Base-by-base conservation (phyloP, 2,329 filamentous ascomycete genomes). In the Cadophora sp. region DNA sequence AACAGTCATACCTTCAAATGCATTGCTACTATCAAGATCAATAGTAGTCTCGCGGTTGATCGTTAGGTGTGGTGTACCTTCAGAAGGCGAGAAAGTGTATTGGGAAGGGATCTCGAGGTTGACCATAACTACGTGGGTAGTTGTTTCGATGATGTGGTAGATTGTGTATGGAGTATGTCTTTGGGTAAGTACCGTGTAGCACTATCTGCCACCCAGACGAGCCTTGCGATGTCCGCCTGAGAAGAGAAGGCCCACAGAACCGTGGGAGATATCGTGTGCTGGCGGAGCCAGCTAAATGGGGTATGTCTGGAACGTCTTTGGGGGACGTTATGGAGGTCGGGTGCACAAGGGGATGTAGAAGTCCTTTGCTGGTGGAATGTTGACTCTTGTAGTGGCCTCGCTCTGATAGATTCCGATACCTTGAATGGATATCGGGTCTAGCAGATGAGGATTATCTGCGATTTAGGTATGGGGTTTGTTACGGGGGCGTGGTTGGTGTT, bases 131-230 rank as follows among this genome's bases (percentile, higher is more conserved):
- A 81, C 78, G 27, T 68, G 33, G 64, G 62, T 66, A 59, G 58
- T 36, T 43, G 24, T 27, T 60, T 59, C n/a, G 45, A 22, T 56
- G 55, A 50, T 62, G n/a, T 59, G 33, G 39, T 45, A 47, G 64
- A 58, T 43, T 65, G 62, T 69, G 66, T 68, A 70, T 70, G 71
- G 33, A 24, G 45, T 68, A 73, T 55, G 51, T 62, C 66, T 67
- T 56, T 59, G 71, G 70, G 70, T 70, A 75, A 76, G 84, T 85
- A 88, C 87, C 86, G 90, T 91, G 91, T 91, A 96, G 93, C 94
- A 92, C 93, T 94, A 91, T 93, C 94, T 96, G 89, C 92, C 89
- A 87, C 93, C 89, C 93, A 96, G 93, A 95, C 92, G 93, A 94
- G 94, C 91, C 88, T 91, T 93, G 91, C 88, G 89, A 90, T 86